Conservation (phyloP, 768 basidiomycete species). For the Lentinula raphanica region DNA sequence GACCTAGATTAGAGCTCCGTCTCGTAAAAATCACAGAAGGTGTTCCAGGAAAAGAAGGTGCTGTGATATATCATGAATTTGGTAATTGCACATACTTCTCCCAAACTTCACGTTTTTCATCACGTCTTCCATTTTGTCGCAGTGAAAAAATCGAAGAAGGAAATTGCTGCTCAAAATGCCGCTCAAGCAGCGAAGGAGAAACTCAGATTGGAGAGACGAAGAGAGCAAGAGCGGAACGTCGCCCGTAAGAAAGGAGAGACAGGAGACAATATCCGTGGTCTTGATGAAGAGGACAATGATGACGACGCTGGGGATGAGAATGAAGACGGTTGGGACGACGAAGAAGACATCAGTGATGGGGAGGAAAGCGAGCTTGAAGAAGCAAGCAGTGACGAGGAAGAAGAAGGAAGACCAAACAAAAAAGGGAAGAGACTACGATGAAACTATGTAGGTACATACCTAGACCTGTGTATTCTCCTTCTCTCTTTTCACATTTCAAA, state of each 20-base stretch:
- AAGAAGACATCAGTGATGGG: conserved; percentile 23
- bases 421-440: conserved; percentile 50
- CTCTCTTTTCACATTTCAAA: too few relatives aligned
- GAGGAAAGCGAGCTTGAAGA: conserved; percentile 44
- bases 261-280: too few relatives aligned
- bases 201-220: conserved; percentile 69
- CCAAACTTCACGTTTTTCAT: neutral
- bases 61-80: conserved; percentile 91
- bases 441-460: too few relatives aligned
- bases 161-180: conserved; percentile 59
- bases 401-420: conserved; percentile 46
- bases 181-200: conserved; percentile 76
- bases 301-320: conserved; percentile 26
- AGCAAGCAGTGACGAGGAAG: conserved; percentile 45
- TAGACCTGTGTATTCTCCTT: too few relatives aligned
- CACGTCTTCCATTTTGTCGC: conserved; percentile 8
- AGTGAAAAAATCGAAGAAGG: conserved; percentile 90
- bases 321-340: conserved; percentile 24
- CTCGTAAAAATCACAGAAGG: conserved; percentile 95
- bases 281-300: conserved; percentile 15
- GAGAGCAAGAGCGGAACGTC: conserved; percentile 91
- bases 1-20: conserved; percentile 89
- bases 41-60: conserved; percentile 87
- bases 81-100: conserved; percentile 47
- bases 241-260: conserved; percentile 61